Evolutionary conservation across 768 basidiomycete species (phyloP).

Genomic region (Lactarius pseudohatsudake): DNA sequence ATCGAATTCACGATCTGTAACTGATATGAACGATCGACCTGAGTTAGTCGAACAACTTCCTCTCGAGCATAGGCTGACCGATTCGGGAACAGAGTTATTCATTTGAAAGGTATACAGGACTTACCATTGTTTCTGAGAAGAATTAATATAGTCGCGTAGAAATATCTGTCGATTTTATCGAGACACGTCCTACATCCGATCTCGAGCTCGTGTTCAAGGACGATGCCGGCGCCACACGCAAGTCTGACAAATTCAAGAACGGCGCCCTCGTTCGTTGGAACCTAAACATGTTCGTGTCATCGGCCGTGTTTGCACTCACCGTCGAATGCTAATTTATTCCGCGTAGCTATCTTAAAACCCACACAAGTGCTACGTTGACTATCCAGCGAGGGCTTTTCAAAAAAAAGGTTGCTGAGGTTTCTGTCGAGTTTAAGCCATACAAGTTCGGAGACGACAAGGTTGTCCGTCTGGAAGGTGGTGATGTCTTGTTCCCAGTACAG

Average conservation of each 20-base stretch:
- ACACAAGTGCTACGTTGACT: neutral
- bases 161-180: neutral
- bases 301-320: too few species aligned
- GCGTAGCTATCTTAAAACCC: neutral
- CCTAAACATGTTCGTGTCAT: too few species aligned
- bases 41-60: neutral
- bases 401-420: neutral
- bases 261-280: too few species aligned
- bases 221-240: neutral
- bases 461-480: too few species aligned
- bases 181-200: neutral
- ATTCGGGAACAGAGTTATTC: neutral
- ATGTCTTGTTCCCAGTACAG: too few species aligned
- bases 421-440: neutral
- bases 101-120: neutral
- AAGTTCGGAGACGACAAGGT: neutral
- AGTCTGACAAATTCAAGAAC: neutral
- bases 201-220: neutral
- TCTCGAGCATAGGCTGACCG: fast-evolving
- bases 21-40: neutral
- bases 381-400: neutral
- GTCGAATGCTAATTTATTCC: neutral
- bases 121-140: fast-evolving
- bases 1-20: neutral
- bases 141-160: neutral